These are phyloP conservation scores for Opeltia flavorubescens DNA, from an alignment of 495 filamentous ascomycete species.

Conservation along the genomic window DNA sequence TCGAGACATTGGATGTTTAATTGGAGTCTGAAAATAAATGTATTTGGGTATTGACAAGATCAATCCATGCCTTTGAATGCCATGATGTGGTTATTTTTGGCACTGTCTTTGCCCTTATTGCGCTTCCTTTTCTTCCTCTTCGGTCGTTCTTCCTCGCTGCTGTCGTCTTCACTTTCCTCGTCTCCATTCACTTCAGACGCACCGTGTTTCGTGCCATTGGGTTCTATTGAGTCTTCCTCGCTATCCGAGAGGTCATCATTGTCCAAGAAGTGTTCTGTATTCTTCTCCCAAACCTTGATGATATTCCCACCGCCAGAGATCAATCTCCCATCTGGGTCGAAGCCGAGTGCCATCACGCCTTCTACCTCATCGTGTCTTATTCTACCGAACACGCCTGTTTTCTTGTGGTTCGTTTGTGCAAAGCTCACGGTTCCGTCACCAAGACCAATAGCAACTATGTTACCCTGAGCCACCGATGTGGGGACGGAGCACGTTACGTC, in stretches of 20 bases:
- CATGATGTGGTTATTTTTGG: constrained; percentile 42
- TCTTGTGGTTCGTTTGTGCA: constrained; percentile 45
- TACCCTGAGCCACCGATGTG: constrained; percentile 52
- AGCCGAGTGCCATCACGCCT: constrained; percentile 61
- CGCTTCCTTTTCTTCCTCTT: constrained; percentile 43
- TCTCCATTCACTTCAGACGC: constrained; percentile 23
- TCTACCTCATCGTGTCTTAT: constrained; percentile 74
- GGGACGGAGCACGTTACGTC: constrained; percentile 1
- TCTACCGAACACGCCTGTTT: constrained; percentile 38
- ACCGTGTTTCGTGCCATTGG: constrained; percentile 14
- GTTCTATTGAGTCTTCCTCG: constrained; percentile 11
- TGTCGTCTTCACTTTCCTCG: constrained; percentile 27
- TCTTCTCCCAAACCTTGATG: constrained; percentile 76
- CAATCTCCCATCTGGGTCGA: constrained; percentile 71
- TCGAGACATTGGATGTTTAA: too few relatives aligned
- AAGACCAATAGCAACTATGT: constrained; percentile 67
- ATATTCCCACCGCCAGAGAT: constrained; percentile 71
- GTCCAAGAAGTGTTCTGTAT: constrained; percentile 18
- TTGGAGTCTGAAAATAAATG: too few relatives aligned
- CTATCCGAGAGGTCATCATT: too few relatives aligned
- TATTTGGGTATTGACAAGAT: neutral
- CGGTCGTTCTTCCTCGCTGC: constrained; percentile 29
- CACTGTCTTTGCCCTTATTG: constrained; percentile 37
- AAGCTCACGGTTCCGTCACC: constrained; percentile 49
- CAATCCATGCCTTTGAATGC: constrained; percentile 53